Evolutionary conservation across 2,329 filamentous ascomycete genomes (phyloP), one percentile per base, ranked within the genome.

Genomic region (Fusarium sp.): DNA sequence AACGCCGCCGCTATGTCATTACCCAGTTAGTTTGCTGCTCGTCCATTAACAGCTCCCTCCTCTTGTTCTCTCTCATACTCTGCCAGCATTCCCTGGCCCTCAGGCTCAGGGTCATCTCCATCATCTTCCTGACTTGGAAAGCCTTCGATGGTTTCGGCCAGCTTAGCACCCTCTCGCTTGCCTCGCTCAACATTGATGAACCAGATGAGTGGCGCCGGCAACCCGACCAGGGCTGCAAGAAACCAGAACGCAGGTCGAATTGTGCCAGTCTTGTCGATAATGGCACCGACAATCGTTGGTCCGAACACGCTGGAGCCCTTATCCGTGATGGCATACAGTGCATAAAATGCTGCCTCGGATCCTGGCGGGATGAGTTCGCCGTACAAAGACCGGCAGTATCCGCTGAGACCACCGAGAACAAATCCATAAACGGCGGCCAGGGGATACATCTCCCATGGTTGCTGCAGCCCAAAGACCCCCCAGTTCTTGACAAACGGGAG

Each of bases 361-460:
- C 97, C 97, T 0, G 95, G 94, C 2, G 97, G 97, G 65, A 99
- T 97, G 66, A 99, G 88, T 82, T 98, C 95, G 43, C 95, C 95
- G 80, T 94, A 99, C 6, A 99, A 88, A 70, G 94, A 95, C 48
- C 97, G 92, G 81, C 97, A 98, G 83, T 98, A 98, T 27, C 93
- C 93, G 67, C 94, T 95, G 45, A 99, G 85, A 0, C 97, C 97
- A n/a, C 97, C 97, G 33, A 98, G 90, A 2, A 98, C 95, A 59
- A 99, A 91, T 0, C 97, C 97, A 82, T 98, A 98, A 14, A 98
- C 91, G 4, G 94, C 93, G 0, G 95, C 95, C 1, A 99, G 85
- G 0, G 94, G 94, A 78, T 97, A 98, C 94, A 99, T 98, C 78
- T 99, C 97, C 94, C 95, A 98, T 4, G 94, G 92, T 80, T 97